Evolutionary conservation across 306 rosid species (phyloP).

Genomic region (Urtica urens): DNA sequence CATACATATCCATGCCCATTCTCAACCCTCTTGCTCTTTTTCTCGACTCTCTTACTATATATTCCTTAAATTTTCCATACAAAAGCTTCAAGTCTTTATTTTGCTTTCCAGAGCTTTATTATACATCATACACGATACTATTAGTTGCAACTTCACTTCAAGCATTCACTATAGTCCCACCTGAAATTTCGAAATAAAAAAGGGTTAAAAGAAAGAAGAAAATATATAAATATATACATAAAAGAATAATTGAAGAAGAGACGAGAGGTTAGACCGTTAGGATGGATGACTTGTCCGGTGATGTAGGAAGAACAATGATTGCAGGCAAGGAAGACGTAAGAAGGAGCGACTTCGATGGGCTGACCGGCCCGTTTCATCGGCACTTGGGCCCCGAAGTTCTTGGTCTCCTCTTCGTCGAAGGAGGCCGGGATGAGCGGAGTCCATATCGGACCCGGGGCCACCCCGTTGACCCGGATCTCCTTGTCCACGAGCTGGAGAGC

Average conservation of each 20-base stretch:
- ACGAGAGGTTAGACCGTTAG: slow-evolving; percentile 36
- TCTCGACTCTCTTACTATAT: too few relatives aligned
- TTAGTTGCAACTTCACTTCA: slow-evolving; percentile 12
- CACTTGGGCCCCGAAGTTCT: slow-evolving; percentile 27
- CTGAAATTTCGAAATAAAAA: slow-evolving; percentile 25
- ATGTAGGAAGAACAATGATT: slow-evolving; percentile 56
- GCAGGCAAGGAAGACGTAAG: slow-evolving; percentile 57
- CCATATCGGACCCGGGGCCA: slow-evolving; percentile 86
- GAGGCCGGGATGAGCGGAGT: slow-evolving; percentile 54
- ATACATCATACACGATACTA: too few relatives aligned
- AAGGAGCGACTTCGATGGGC: slow-evolving; percentile 69
- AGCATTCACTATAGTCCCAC: slow-evolving; percentile 53
- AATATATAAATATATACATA: background rate
- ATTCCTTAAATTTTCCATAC: too few relatives aligned
- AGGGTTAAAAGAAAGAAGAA: background rate
- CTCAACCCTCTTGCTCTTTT: too few relatives aligned
- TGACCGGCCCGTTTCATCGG: slow-evolving; percentile 80
- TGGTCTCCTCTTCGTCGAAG: slow-evolving; percentile 20
- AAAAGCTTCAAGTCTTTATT: too few relatives aligned
- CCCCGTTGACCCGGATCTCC: slow-evolving; percentile 71
- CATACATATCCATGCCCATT: too few relatives aligned
- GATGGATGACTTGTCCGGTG: slow-evolving; percentile 78
- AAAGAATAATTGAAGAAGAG: background rate
- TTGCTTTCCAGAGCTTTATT: too few relatives aligned
- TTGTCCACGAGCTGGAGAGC: slow-evolving; percentile 37